These are phyloP conservation scores for Chara braunii DNA, from an alignment of 139 green algal species.

Conservation along the genomic window DNA sequence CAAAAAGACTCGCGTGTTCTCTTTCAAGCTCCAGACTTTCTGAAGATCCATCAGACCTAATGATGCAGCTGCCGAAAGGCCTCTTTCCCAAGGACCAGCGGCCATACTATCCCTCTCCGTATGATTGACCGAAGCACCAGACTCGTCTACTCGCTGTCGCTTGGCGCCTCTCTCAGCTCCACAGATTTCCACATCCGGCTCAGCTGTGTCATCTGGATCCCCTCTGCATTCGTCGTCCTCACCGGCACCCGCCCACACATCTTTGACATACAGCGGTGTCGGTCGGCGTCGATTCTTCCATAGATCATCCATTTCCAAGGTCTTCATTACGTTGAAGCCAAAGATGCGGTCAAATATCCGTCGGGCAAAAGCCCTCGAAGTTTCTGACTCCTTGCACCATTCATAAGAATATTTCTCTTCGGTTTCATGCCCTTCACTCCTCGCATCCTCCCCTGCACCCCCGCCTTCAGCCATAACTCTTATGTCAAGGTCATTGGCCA, in stretches of 20 bases:
- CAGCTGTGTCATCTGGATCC: too few species aligned
- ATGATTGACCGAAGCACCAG: background rate
- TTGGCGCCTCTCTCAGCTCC: too few species aligned
- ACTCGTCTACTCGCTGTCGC: background rate
- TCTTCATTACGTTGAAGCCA: conserved; percentile 57
- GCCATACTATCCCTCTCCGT: background rate
- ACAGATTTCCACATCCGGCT: too few species aligned
- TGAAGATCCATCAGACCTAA: conserved; percentile 16
- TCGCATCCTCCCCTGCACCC: background rate
- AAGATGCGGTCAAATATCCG: conserved; percentile 63
- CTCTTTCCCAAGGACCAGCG: background rate
- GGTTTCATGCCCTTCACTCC: background rate
- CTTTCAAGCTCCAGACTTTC: conserved; percentile 20
- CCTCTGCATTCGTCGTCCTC: too few species aligned
- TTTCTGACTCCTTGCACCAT: conserved; percentile 4
- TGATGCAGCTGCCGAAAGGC: conserved; percentile 12
- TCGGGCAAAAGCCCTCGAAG: conserved; percentile 51
- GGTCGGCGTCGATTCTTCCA: conserved; percentile 52
- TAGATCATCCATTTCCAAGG: conserved; percentile 61
- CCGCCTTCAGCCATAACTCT: background rate
- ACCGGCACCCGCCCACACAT: too few species aligned
- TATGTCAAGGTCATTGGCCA: conserved; percentile 36
- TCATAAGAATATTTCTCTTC: background rate
- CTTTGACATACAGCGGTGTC: conserved; percentile 36
- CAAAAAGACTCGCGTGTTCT: conserved; percentile 67